phyloP scores from a whole-genome alignment of 345 rosid species.

The Geranium brycei region DNA sequence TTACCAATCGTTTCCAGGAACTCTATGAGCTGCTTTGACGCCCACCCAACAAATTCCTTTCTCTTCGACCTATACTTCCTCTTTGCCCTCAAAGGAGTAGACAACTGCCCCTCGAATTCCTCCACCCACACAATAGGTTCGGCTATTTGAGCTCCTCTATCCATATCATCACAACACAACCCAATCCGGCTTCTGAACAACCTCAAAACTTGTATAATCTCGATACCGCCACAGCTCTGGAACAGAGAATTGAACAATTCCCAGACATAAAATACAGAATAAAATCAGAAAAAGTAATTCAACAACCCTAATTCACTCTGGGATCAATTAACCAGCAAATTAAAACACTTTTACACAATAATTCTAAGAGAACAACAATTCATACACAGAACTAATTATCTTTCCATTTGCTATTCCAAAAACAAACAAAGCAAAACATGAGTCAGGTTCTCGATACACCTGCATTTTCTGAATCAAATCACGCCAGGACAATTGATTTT shows the following conservation, averaged over 20 bases:
- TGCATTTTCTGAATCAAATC: neutral
- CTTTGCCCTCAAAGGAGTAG: constrained; percentile 15
- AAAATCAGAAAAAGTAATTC: no score
- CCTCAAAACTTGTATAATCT: neutral
- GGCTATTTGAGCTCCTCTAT: neutral
- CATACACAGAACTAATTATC: neutral
- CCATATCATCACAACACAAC: neutral
- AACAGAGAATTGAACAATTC: no score
- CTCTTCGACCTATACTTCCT: constrained; percentile 37
- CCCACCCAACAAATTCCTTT: constrained; percentile 56
- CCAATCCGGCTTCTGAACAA: no score
- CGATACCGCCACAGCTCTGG: no score
- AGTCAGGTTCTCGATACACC: neutral
- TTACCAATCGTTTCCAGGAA: constrained; percentile 45
- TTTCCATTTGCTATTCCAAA: neutral
- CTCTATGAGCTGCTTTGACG: constrained; percentile 50
- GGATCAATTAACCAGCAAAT: neutral
- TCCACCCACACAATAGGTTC: constrained; percentile 30
- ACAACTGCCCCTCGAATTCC: constrained; percentile 16
- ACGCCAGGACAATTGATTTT: neutral
- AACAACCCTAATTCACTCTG: no score
- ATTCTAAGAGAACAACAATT: neutral
- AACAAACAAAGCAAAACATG: neutral
- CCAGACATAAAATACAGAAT: no score
- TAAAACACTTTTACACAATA: no score